Percentiles rank a stretch among this genome's conserved stretches.
phyloP scores from a whole-genome alignment of 1,284 basidiomycete genomes.

The Omphalotus olearius region DNA sequence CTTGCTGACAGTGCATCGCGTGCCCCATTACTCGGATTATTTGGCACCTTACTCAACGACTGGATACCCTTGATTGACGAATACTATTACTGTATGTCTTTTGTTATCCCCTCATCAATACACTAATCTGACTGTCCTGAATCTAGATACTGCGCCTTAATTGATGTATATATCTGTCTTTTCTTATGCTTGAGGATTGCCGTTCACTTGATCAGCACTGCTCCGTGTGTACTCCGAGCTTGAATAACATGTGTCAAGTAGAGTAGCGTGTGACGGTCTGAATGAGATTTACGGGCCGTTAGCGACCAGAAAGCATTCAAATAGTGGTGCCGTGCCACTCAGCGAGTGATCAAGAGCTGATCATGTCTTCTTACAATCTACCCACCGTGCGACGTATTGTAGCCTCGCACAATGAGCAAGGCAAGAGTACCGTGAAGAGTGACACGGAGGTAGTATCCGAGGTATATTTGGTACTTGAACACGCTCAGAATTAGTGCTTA shows the following conservation, averaged over 20 bases:
- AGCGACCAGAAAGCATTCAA: too few species aligned
- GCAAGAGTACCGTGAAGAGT: conserved; percentile 30
- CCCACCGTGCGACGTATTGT: conserved; percentile 44
- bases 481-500: background rate
- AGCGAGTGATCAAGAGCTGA: background rate
- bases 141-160: conserved; percentile 51
- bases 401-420: conserved; percentile 40
- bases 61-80: conserved; percentile 94
- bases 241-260: too few species aligned
- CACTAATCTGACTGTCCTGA: conserved; percentile 9
- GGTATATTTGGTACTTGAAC: conserved; percentile 16
- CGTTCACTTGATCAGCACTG: too few species aligned
- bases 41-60: conserved; percentile 78
- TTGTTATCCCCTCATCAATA: conserved; percentile 3
- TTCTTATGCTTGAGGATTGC: background rate
- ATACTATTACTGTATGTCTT: conserved; percentile 87
- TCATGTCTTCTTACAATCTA: conserved; percentile 17
- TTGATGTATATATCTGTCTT: conserved; percentile 3
- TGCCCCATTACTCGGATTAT: conserved; percentile 70
- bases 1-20: conserved; percentile 55
- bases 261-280: too few species aligned
- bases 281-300: too few species aligned
- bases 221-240: too few species aligned
- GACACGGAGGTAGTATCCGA: conserved; percentile 26
- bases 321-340: too few species aligned